phyloP scores from a whole-genome alignment of 2,329 filamentous ascomycete species.

The Knufia fluminis region DNA sequence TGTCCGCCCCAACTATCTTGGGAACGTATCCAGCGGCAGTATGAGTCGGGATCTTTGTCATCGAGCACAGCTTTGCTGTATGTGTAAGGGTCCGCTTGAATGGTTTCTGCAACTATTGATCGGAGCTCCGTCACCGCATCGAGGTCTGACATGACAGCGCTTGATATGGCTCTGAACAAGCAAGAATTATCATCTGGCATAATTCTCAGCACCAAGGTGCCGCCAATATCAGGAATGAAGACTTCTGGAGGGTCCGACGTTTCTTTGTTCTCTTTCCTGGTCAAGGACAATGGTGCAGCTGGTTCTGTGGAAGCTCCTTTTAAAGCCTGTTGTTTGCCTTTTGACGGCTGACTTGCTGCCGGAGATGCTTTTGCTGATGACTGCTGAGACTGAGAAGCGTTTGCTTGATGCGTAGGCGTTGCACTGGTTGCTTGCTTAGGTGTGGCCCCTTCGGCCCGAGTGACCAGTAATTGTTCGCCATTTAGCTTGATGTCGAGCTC shows the following conservation, averaged over 20 bases:
- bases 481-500: slow-evolving; percentile 55
- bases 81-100: slow-evolving; percentile 60
- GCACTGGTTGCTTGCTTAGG: slow-evolving; percentile 23
- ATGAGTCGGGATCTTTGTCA: slow-evolving; percentile 55
- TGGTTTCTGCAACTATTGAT: slow-evolving; percentile 67
- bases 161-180: slow-evolving; percentile 81
- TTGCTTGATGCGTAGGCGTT: background rate
- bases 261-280: slow-evolving; percentile 34
- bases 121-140: slow-evolving; percentile 65
- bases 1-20: slow-evolving; percentile 82
- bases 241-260: slow-evolving; percentile 55
- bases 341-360: background rate
- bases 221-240: slow-evolving; percentile 46
- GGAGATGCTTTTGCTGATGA: background rate
- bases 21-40: slow-evolving; percentile 72
- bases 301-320: slow-evolving; percentile 8
- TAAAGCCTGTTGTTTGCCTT: background rate
- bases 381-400: background rate
- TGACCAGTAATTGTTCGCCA: slow-evolving; percentile 60
- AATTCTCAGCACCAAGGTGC: slow-evolving; percentile 64
- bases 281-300: slow-evolving; percentile 27
- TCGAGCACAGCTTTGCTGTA: slow-evolving; percentile 74
- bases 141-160: slow-evolving; percentile 60
- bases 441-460: slow-evolving; percentile 35
- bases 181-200: slow-evolving; percentile 98